Conservation (phyloP, 176 grass and related monocot species). For the Metroxylon sagu region DNA sequence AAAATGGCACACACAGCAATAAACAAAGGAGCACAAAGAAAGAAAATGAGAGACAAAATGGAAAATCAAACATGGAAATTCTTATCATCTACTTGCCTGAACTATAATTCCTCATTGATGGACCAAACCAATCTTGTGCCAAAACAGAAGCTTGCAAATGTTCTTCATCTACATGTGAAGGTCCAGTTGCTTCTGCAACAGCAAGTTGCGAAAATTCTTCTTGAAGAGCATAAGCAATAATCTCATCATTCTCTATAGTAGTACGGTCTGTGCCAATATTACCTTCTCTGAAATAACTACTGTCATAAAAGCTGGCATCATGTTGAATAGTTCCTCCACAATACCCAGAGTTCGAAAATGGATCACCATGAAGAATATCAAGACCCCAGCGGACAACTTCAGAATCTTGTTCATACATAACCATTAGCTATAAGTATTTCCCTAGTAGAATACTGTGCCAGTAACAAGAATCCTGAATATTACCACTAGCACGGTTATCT, state of each 20-base stretch:
- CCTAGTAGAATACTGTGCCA: too few species aligned
- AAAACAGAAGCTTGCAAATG: slow-evolving; percentile 26
- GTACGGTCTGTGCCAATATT: not conserved
- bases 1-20: not conserved
- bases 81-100: slow-evolving; percentile 24
- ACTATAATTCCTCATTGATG: slow-evolving; percentile 26
- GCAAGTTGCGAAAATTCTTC: slow-evolving; percentile 11
- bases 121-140: slow-evolving; percentile 35
- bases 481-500: too few species aligned
- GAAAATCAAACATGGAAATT: not conserved
- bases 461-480: too few species aligned
- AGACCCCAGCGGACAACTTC: slow-evolving; percentile 38
- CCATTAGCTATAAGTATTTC: slow-evolving; percentile 22
- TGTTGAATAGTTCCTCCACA: slow-evolving; percentile 29
- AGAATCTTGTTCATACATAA: slow-evolving; percentile 44
- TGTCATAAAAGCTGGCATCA: slow-evolving; percentile 20
- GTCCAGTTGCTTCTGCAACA: slow-evolving; percentile 31
- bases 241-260: slow-evolving; percentile 7
- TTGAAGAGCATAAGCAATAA: slow-evolving; percentile 1
- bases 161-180: slow-evolving; percentile 25
- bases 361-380: slow-evolving; percentile 25
- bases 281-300: slow-evolving; percentile 39
- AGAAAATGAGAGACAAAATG: slow-evolving; percentile 2
- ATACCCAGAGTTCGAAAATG: slow-evolving; percentile 34
- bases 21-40: not conserved